Percentiles rank a stretch among this genome's conserved stretches.
Evolutionary conservation across 1,284 basidiomycete species (phyloP).

Genomic region (Albatrellus sp.): DNA sequence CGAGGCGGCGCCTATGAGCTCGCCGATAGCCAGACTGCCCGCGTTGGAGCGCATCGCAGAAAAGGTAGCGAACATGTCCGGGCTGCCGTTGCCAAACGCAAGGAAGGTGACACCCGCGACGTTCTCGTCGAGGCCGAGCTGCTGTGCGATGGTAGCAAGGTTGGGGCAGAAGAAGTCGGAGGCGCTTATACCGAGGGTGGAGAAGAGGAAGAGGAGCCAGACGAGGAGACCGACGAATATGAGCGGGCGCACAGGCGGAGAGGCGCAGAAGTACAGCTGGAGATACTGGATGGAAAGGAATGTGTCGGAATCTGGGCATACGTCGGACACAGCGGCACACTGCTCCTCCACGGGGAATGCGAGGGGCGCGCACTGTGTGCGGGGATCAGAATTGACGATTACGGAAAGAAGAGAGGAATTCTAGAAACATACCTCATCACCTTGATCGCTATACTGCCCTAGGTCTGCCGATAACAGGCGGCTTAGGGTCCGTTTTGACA

Average conservation of each 20-base stretch:
- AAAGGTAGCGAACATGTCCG: slow-evolving; percentile 91
- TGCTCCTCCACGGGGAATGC: slow-evolving; percentile 40
- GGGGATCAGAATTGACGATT: background rate
- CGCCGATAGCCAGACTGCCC: slow-evolving; percentile 86
- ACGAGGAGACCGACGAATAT: slow-evolving; percentile 50
- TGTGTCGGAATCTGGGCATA: slow-evolving; percentile 45
- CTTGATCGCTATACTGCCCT: too few relatives aligned
- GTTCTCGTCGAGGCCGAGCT: slow-evolving; percentile 79
- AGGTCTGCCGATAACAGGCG: too few relatives aligned
- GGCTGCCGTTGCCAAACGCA: slow-evolving; percentile 89
- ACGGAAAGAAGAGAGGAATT: background rate
- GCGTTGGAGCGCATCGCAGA: slow-evolving; percentile 82
- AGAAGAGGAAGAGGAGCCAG: slow-evolving; percentile 80
- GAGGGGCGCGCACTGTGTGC: slow-evolving; percentile 48
- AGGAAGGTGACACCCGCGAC: slow-evolving; percentile 89
- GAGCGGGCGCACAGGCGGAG: slow-evolving; percentile 36
- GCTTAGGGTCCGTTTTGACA: too few relatives aligned
- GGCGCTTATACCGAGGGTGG: slow-evolving; percentile 82
- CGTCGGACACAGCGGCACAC: slow-evolving; percentile 45
- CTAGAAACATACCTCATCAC: too few relatives aligned
- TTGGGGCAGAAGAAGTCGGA: slow-evolving; percentile 96
- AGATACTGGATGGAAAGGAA: slow-evolving; percentile 63
- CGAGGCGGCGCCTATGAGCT: slow-evolving; percentile 88
- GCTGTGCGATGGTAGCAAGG: slow-evolving; percentile 71
- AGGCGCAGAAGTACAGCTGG: slow-evolving; percentile 55